phyloP scores from a whole-genome alignment of 306 rosid genomes.

The Cajanus cajan region DNA sequence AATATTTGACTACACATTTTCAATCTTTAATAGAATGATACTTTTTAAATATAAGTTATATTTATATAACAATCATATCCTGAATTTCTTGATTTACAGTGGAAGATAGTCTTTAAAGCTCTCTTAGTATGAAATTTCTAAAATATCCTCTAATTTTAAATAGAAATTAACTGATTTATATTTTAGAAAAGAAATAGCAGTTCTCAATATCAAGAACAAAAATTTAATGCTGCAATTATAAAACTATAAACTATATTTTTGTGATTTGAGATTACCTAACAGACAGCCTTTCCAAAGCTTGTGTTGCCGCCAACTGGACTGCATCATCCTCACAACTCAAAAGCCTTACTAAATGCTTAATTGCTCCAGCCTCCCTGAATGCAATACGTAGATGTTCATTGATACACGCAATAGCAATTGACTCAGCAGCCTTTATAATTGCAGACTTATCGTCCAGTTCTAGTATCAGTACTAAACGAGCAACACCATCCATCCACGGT shows the following conservation, averaged over 20 bases:
- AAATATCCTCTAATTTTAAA: conserved; percentile 1
- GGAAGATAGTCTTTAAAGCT: background rate
- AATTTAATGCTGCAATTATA: conserved; percentile 4
- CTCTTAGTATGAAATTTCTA: background rate
- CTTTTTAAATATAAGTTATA: background rate
- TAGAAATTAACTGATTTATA: background rate
- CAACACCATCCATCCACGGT: conserved; percentile 87
- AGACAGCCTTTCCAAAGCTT: conserved; percentile 76
- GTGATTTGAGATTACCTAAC: conserved; percentile 52
- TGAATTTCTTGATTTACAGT: conserved; percentile 13
- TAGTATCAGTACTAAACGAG: conserved; percentile 75
- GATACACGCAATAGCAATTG: conserved; percentile 76
- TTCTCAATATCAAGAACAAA: background rate
- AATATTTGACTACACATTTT: background rate
- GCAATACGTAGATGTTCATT: conserved; percentile 76
- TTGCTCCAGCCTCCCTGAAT: conserved; percentile 92
- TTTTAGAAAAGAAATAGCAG: background rate
- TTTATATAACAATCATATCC: conserved; percentile 1
- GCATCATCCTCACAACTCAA: conserved; percentile 46
- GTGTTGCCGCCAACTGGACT: conserved; percentile 50
- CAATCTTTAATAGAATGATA: background rate
- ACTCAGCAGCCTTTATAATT: conserved; percentile 58
- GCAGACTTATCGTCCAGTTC: conserved; percentile 70
- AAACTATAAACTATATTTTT: conserved; percentile 8
- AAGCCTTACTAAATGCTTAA: conserved; percentile 62